A percentile compares a stretch with the other conserved stretches of the same genome.
phyloP scores from a whole-genome alignment of 2,329 filamentous ascomycete genomes.

The Aotearoamyces nothofagi region DNA sequence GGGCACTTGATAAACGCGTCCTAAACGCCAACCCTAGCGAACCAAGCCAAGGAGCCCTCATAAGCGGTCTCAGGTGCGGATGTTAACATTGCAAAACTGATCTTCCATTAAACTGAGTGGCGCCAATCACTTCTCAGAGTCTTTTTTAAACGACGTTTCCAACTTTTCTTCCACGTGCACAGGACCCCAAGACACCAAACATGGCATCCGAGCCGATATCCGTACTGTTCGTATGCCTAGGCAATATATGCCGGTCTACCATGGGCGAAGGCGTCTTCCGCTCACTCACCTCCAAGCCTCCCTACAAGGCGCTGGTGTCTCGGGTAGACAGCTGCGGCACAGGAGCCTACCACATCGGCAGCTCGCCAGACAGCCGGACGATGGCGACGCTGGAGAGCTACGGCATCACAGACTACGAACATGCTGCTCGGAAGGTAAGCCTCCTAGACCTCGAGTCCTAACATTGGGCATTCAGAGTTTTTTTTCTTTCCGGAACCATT shows the following conservation, averaged over 20 bases:
- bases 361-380: slow-evolving; percentile 67
- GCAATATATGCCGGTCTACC: slow-evolving; percentile 87
- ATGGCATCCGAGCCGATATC: slow-evolving; percentile 30
- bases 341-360: slow-evolving; percentile 66
- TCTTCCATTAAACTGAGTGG: no score
- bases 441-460: background rate
- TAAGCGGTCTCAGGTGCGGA: no score
- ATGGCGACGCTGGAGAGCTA: slow-evolving; percentile 62
- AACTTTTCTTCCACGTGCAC: no score
- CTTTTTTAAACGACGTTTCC: no score
- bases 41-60: no score
- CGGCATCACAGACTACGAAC: slow-evolving; percentile 62
- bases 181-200: no score
- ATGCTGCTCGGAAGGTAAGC: slow-evolving; percentile 60
- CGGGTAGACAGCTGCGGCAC: slow-evolving; percentile 83
- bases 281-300: slow-evolving; percentile 44
- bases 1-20: no score
- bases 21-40: no score
- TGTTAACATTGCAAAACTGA: no score
- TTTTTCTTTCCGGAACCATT: no score
- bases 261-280: slow-evolving; percentile 96
- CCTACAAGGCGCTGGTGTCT: slow-evolving; percentile 43
- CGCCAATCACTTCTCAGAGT: no score
- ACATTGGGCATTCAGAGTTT: background rate
- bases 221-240: slow-evolving; percentile 88